phyloP scores from a whole-genome alignment of 1,284 basidiomycete genomes.

The Ganoderma sinense region DNA sequence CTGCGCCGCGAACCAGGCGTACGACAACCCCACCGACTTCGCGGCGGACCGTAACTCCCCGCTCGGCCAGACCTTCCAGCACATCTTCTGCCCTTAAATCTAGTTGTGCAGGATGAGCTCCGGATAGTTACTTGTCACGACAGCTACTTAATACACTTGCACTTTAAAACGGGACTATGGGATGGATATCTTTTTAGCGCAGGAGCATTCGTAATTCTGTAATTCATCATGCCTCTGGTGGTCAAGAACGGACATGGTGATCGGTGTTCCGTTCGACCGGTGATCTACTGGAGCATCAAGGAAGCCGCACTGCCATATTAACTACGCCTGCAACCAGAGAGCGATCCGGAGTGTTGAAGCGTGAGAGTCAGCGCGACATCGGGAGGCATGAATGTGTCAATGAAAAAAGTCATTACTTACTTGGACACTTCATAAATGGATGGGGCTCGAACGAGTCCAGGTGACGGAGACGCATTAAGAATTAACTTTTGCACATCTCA shows the following conservation, averaged over 20 bases:
- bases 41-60: constrained; percentile 5
- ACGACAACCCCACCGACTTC: constrained; percentile 4
- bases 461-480: no score
- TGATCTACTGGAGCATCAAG: background rate
- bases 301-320: background rate
- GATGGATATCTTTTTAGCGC: background rate
- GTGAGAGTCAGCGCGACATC: no score
- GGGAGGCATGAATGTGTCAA: no score
- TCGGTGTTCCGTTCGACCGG: background rate
- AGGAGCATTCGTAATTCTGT: background rate
- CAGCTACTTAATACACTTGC: background rate
- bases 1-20: constrained; percentile 7
- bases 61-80: constrained; percentile 5
- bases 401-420: no score
- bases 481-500: no score
- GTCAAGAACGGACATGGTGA: background rate
- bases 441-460: no score
- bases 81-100: constrained; percentile 3
- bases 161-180: background rate
- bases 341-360: no score
- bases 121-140: background rate
- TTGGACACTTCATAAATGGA: no score
- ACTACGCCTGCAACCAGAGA: background rate
- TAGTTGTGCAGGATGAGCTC: background rate
- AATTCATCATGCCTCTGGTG: background rate